Evolutionary conservation across 1,139 yeast species (phyloP).

Genomic region (Yamadazyma atlantica): DNA sequence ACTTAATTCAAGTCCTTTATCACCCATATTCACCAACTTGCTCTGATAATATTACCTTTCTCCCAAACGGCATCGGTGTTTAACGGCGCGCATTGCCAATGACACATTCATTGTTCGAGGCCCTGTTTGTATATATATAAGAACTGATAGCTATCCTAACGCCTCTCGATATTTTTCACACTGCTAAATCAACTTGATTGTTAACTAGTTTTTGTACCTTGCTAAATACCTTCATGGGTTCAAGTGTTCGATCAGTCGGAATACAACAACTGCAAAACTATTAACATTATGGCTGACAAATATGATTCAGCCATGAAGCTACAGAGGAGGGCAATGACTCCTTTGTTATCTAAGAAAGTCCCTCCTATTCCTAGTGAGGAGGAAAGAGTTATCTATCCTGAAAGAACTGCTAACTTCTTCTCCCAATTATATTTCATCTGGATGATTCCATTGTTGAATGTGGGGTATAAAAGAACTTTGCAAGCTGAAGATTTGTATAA

Average conservation of each 20-base stretch:
- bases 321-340: slow-evolving; percentile 13
- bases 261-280: too few species aligned
- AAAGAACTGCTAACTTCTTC: slow-evolving; percentile 25
- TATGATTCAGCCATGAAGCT: slow-evolving; percentile 1
- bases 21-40: not conserved
- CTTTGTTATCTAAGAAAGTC: slow-evolving; percentile 25
- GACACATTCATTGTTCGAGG: too few species aligned
- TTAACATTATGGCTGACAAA: too few species aligned
- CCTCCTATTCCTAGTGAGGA: slow-evolving; percentile 54
- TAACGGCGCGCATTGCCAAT: too few species aligned
- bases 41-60: too few species aligned
- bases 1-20: too few species aligned
- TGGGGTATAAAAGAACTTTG: slow-evolving; percentile 67
- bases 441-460: slow-evolving; percentile 56
- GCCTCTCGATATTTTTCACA: not conserved
- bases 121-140: too few species aligned
- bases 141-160: too few species aligned
- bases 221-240: too few species aligned
- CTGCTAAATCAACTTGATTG: too few species aligned
- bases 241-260: too few species aligned
- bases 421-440: slow-evolving; percentile 50
- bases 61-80: not conserved
- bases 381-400: slow-evolving; percentile 40
- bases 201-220: too few species aligned
- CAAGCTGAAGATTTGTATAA: slow-evolving; percentile 62